A percentile compares a stretch with the other conserved stretches of the same genome.
Evolutionary conservation across 2,329 filamentous ascomycete genomes (phyloP).

Genomic region (Hortaea werneckii): DNA sequence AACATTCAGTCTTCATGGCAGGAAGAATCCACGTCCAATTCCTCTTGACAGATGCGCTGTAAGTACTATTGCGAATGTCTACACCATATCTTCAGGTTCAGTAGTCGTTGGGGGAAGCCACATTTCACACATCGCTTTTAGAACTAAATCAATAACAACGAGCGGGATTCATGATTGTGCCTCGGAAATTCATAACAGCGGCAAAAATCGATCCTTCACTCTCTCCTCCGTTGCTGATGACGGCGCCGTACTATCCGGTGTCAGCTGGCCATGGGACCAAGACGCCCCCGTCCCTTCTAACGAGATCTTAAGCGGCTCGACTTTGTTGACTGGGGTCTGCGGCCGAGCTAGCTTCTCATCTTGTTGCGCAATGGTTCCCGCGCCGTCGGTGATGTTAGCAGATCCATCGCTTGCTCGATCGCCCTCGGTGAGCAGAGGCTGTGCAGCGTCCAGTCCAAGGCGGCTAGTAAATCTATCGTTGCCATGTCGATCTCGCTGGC

Average conservation of each 20-base stretch:
- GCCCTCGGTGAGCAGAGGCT: conserved; percentile 1
- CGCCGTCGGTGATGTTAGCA: conserved; percentile 2
- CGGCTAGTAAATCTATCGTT: conserved; percentile 5
- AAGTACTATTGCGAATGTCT: too few relatives aligned
- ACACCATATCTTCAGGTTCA: too few relatives aligned
- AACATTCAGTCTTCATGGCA: too few relatives aligned
- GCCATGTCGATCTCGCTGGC: conserved; percentile 8
- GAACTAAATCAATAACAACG: too few relatives aligned
- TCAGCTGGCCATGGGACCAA: conserved; percentile 8
- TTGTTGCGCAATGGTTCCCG: conserved; percentile 3
- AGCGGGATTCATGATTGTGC: too few relatives aligned
- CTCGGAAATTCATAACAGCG: conserved; percentile 2
- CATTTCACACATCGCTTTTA: too few relatives aligned
- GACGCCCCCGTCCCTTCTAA: neutral
- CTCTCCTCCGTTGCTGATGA: neutral
- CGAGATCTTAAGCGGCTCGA: conserved; percentile 1
- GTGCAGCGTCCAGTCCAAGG: conserved; percentile 17
- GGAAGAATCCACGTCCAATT: too few relatives aligned
- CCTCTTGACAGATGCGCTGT: too few relatives aligned
- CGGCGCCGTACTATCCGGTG: conserved; percentile 1
- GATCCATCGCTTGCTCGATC: conserved; percentile 1
- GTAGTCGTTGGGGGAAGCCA: too few relatives aligned
- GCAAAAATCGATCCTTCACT: conserved; percentile 11
- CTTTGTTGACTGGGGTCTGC: neutral
- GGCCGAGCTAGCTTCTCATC: neutral